Base-by-base conservation (phyloP, 495 filamentous ascomycete genomes). In the Peziza echinospora region DNA sequence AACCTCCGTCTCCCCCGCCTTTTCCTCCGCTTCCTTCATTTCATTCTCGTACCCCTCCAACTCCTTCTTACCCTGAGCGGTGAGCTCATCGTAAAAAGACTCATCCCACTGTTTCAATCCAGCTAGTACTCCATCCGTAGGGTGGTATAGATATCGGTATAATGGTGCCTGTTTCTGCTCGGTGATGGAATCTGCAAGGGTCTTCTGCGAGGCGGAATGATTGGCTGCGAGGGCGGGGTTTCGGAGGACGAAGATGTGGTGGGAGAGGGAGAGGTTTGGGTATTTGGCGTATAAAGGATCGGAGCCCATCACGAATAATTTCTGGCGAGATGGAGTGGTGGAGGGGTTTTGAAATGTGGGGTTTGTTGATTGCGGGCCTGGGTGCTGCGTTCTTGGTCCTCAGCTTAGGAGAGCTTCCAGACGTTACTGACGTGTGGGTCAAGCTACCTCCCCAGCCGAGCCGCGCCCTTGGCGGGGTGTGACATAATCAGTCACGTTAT, bases 261-360 rank as follows among this genome's bases (percentile, higher is more conserved):
- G 91, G 53, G 89, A 77, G 60, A 97, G 75, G 56, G 79, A 70
- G 60, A 97, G 80, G 60, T 89, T 69, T 46, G 89, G 89, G 65
- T 85, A 96, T 64, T 85, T 86, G 56, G 84, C 79, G 69, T 89
- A 96, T 63, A 92, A 89, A 46, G 85, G 86, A 69, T 97, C 89
- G 58, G 84, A 83, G 56, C 86, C 89, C 89, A 97, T 97, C 54
- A 48, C 78, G 30, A 37, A 37, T 13, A 17, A 11, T n/a, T n/a
- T n/a, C n/a, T n/a, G n/a, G n/a, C n/a, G n/a, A n/a, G n/a, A n/a
- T n/a, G n/a, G n/a, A n/a, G n/a, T n/a, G n/a, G n/a, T n/a, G n/a
- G n/a, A n/a, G n/a, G n/a, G n/a, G n/a, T n/a, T n/a, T n/a, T n/a
- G n/a, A n/a, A n/a, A n/a, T n/a, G n/a, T n/a, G n/a, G n/a, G n/a